Evolutionary conservation across 805 yeast genomes (phyloP).

Genomic region (Myxozyma monticola): DNA sequence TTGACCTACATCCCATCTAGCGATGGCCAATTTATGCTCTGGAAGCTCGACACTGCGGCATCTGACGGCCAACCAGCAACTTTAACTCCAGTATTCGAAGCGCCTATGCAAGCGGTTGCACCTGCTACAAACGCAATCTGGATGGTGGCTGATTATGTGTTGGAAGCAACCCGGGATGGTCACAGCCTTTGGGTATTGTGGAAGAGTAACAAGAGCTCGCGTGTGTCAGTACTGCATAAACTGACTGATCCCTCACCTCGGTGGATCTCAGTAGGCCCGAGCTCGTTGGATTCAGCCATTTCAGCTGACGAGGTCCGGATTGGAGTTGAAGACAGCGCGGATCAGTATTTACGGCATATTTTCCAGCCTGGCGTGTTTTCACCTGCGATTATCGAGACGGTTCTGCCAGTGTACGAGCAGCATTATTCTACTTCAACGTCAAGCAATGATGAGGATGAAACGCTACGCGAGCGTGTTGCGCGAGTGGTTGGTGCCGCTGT

Average conservation of each 20-base stretch:
- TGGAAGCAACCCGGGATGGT: slow-evolving; percentile 34
- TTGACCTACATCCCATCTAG: slow-evolving; percentile 47
- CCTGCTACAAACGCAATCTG: slow-evolving; percentile 46
- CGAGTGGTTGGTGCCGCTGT: slow-evolving; percentile 40
- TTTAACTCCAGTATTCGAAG: too few relatives aligned
- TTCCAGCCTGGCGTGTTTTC: slow-evolving; percentile 54
- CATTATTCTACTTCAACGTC: slow-evolving; percentile 43
- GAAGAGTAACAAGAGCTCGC: slow-evolving; percentile 63
- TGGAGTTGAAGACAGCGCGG: slow-evolving; percentile 34
- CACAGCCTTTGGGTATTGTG: slow-evolving; percentile 51
- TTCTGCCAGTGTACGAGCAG: slow-evolving; percentile 51
- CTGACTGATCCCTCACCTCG: slow-evolving; percentile 6
- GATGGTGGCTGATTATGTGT: slow-evolving; percentile 49
- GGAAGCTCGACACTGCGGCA: slow-evolving; percentile 36
- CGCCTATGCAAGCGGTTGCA: too few relatives aligned
- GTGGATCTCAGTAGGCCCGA: slow-evolving; percentile 1
- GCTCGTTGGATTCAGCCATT: background rate
- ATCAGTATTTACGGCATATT: slow-evolving; percentile 45
- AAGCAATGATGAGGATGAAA: slow-evolving; percentile 31
- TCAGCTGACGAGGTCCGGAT: slow-evolving; percentile 25
- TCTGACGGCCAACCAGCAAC: too few relatives aligned
- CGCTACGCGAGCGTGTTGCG: slow-evolving; percentile 42
- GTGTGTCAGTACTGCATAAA: slow-evolving; percentile 23
- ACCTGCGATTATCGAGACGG: slow-evolving; percentile 51
- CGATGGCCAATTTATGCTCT: slow-evolving; percentile 47